These are phyloP conservation scores for Talaromyces sp. DNA, from an alignment of 2,329 filamentous ascomycete genomes.

Conservation along the genomic window DNA sequence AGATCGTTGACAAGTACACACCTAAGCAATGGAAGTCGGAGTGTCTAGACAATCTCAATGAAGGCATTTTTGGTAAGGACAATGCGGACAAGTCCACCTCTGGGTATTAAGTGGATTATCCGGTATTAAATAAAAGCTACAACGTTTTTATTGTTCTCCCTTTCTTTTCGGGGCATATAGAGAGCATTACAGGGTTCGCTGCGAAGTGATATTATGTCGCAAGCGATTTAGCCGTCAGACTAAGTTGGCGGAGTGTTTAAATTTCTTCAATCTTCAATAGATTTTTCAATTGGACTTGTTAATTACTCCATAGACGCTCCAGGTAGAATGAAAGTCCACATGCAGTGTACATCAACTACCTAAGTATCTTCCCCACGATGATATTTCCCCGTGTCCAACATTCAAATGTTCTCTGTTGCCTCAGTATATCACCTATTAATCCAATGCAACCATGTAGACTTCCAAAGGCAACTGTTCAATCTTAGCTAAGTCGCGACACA, in stretches of 20 bases:
- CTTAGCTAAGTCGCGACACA: constrained; percentile 14
- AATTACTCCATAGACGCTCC: neutral
- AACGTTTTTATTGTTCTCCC: neutral
- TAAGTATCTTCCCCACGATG: neutral
- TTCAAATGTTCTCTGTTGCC: neutral
- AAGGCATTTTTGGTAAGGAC: constrained; percentile 45
- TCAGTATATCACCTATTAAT: neutral
- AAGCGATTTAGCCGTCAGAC: no score
- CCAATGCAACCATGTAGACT: neutral
- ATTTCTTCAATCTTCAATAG: neutral
- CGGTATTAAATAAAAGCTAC: neutral
- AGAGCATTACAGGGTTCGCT: neutral
- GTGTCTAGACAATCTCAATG: constrained; percentile 55
- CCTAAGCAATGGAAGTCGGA: constrained; percentile 70
- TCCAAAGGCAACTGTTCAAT: neutral
- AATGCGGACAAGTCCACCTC: constrained; percentile 31
- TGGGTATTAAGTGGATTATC: constrained; percentile 27
- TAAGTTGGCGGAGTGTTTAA: neutral
- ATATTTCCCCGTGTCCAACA: neutral
- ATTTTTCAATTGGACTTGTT: neutral
- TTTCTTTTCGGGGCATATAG: neutral
- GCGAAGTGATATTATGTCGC: no score
- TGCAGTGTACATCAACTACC: neutral
- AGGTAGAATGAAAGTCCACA: neutral
- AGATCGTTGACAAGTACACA: constrained; percentile 84